Conservation (phyloP, 2,329 filamentous ascomycete species). For the Penicillium palitans region DNA sequence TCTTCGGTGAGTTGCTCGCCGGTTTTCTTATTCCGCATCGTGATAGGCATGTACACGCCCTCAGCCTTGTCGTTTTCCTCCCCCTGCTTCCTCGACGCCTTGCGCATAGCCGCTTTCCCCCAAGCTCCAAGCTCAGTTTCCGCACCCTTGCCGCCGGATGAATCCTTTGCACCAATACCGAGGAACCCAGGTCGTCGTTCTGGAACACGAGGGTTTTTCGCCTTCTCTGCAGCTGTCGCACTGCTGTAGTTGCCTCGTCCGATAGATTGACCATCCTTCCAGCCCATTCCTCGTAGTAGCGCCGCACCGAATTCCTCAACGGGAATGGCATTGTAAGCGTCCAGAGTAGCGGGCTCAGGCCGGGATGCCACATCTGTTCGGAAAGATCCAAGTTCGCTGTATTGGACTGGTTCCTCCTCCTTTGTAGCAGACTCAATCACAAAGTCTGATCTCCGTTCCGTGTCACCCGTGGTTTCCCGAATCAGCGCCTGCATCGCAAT, state of each 20-base stretch:
- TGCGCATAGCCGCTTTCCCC: slow-evolving; percentile 64
- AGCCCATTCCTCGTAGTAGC: slow-evolving; percentile 89
- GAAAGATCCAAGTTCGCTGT: slow-evolving; percentile 61
- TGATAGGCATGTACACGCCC: slow-evolving; percentile 61
- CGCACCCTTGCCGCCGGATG: slow-evolving; percentile 53
- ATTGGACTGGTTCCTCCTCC: slow-evolving; percentile 24
- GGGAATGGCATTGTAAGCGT: slow-evolving; percentile 83
- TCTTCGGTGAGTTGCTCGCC: slow-evolving; percentile 64
- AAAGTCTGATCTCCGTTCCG: slow-evolving; percentile 48
- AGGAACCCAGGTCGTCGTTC: slow-evolving; percentile 76
- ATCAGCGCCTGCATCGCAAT: slow-evolving; percentile 67
- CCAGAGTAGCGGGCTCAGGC: slow-evolving; percentile 73
- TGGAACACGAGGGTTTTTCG: slow-evolving; percentile 62
- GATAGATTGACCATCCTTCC: slow-evolving; percentile 69
- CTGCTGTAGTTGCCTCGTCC: slow-evolving; percentile 56
- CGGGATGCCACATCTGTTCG: slow-evolving; percentile 68
- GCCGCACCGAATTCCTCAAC: slow-evolving; percentile 95
- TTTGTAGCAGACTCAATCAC: slow-evolving; percentile 51
- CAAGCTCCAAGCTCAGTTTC: slow-evolving; percentile 77
- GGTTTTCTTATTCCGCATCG: slow-evolving; percentile 62
- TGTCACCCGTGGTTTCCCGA: slow-evolving; percentile 52
- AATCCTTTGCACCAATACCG: slow-evolving; percentile 84
- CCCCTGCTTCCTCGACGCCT: slow-evolving; percentile 57
- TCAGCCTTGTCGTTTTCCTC: slow-evolving; percentile 48
- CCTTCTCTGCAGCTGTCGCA: slow-evolving; percentile 44